Conservation (phyloP, 768 basidiomycete genomes). For the Leccinellum luteum region DNA sequence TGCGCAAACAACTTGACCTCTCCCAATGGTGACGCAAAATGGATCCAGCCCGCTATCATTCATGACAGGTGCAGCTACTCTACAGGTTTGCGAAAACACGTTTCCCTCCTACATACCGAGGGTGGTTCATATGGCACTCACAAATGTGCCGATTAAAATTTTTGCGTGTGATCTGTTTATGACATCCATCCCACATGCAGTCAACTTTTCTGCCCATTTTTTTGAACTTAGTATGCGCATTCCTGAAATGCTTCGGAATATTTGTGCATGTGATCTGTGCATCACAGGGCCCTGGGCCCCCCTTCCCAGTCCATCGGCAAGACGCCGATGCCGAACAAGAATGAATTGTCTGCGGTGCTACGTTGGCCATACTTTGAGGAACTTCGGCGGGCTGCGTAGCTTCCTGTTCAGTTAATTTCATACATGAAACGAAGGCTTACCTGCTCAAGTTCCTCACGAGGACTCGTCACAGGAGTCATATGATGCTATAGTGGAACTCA, state of each 20-base stretch:
- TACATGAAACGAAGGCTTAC: too few relatives aligned
- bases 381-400: not conserved
- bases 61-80: too few relatives aligned
- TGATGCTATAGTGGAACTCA: not conserved
- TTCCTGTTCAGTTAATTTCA: too few relatives aligned
- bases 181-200: not conserved
- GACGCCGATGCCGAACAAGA: not conserved
- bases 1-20: too few relatives aligned
- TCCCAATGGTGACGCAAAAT: too few relatives aligned
- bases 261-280: not conserved
- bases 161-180: not conserved
- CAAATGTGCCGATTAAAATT: not conserved
- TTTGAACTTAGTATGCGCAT: not conserved
- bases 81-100: too few relatives aligned
- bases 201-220: not conserved
- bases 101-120: too few relatives aligned
- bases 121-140: not conserved
- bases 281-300: not conserved
- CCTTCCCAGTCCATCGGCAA: not conserved
- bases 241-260: not conserved
- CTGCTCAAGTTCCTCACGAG: not conserved
- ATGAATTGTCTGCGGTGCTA: not conserved
- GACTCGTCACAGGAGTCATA: not conserved
- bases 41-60: too few relatives aligned
- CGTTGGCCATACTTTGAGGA: not conserved